These are phyloP conservation scores for Euryodendron excelsum DNA, from an alignment of 148 eudicot species.

Conservation along the genomic window DNA sequence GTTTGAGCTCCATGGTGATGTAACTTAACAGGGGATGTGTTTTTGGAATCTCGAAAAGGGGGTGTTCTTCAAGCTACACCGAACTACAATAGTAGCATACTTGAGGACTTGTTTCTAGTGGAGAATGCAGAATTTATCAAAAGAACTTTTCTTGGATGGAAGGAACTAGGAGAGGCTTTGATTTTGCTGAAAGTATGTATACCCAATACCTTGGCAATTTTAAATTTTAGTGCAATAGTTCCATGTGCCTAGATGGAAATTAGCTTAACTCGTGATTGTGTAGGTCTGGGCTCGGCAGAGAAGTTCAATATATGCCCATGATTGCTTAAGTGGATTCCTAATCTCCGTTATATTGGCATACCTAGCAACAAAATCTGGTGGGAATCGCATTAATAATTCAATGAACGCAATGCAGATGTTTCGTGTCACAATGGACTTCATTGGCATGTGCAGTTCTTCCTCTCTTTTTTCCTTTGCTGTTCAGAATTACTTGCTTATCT, in stretches of 20 bases:
- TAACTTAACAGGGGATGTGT: not conserved
- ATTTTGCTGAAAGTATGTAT: constrained; percentile 72
- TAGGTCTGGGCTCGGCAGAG: constrained; percentile 98
- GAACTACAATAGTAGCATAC: constrained; percentile 73
- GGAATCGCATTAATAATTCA: constrained; percentile 52
- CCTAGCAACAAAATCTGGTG: constrained; percentile 64
- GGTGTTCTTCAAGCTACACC: constrained; percentile 66
- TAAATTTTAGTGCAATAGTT: not conserved
- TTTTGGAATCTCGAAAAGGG: constrained; percentile 26
- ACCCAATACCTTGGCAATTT: constrained; percentile 1
- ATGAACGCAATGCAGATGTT: constrained; percentile 86
- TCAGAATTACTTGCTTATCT: not conserved
- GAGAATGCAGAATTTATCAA: constrained; percentile 54
- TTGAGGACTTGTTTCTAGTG: constrained; percentile 84
- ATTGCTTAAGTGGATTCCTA: constrained; percentile 76
- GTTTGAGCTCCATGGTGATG: constrained; percentile 3
- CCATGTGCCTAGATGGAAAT: constrained; percentile 1
- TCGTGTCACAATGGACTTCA: constrained; percentile 71
- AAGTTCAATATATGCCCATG: constrained; percentile 64
- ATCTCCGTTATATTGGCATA: constrained; percentile 65
- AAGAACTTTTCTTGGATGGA: constrained; percentile 59
- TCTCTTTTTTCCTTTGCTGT: not conserved
- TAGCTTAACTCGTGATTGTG: constrained; percentile 26
- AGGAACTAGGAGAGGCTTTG: constrained; percentile 74
- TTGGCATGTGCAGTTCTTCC: constrained; percentile 49